phyloP scores from a whole-genome alignment of 2,329 filamentous ascomycete genomes.

The Stylonectria norvegica region DNA sequence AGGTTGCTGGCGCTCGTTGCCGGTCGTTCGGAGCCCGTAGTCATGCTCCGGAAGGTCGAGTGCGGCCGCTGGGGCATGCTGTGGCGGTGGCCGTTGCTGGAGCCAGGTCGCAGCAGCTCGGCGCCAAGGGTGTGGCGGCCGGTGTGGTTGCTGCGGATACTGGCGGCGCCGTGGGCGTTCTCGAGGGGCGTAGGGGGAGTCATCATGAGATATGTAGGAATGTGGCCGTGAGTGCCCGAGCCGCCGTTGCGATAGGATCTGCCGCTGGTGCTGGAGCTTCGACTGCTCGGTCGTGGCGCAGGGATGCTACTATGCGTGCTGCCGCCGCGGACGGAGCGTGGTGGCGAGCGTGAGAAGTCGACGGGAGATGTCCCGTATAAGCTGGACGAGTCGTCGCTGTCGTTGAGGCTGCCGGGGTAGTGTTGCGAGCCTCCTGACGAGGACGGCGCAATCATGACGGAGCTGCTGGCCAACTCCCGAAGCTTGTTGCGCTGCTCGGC shows the following conservation, averaged over 20 bases:
- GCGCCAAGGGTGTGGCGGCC: conserved; percentile 24
- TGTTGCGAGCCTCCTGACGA: conserved; percentile 36
- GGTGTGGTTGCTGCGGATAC: too few relatives aligned
- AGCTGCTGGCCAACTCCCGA: conserved; percentile 78
- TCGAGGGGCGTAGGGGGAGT: conserved; percentile 45
- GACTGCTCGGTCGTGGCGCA: conserved; percentile 43
- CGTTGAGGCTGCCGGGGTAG: conserved; percentile 43
- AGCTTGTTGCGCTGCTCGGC: conserved; percentile 75
- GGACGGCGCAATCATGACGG: conserved; percentile 56
- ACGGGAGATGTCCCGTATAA: conserved; percentile 51
- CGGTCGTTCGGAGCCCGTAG: conserved; percentile 27
- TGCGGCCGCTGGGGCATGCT: conserved; percentile 12
- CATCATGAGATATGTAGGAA: conserved; percentile 46
- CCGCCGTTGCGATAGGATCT: conserved; percentile 40
- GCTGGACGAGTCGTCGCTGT: conserved; percentile 57
- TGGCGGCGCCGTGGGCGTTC: too few relatives aligned
- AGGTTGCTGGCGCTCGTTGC: conserved; percentile 31
- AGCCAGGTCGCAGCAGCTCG: conserved; percentile 32
- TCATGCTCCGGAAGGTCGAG: conserved; percentile 23
- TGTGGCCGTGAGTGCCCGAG: conserved; percentile 23
- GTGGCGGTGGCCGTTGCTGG: conserved; percentile 29
- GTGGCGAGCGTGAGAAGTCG: conserved; percentile 58
- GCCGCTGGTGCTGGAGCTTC: conserved; percentile 51
- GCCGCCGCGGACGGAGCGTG: conserved; percentile 48
- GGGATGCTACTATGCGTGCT: conserved; percentile 48